A percentile compares a stretch with the other conserved stretches of the same genome.
Conservation (phyloP, 2,329 filamentous ascomycete species). For the Penicillium sp. region DNA sequence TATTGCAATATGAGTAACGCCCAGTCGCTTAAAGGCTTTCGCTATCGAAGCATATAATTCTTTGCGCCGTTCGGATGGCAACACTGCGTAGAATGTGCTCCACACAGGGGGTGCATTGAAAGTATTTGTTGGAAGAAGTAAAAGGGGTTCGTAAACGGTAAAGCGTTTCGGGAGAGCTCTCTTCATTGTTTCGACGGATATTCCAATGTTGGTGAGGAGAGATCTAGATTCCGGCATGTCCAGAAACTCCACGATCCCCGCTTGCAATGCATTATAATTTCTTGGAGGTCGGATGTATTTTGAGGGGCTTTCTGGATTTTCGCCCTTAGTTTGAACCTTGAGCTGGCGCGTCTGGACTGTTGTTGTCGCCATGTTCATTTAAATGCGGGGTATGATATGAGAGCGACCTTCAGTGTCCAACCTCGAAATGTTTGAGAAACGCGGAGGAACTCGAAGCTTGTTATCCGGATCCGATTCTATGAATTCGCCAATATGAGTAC, state of each 20-base stretch:
- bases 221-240: conserved; percentile 19
- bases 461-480: neutral
- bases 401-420: neutral
- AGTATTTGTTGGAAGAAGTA: conserved; percentile 55
- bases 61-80: conserved; percentile 31
- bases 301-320: neutral
- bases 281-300: neutral
- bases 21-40: conserved; percentile 36
- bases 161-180: conserved; percentile 47
- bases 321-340: neutral
- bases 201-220: conserved; percentile 12
- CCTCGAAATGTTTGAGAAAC: neutral
- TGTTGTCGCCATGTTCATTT: neutral
- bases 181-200: conserved; percentile 15
- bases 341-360: neutral
- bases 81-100: conserved; percentile 27
- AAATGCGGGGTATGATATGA: neutral
- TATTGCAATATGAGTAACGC: conserved; percentile 57
- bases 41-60: conserved; percentile 46
- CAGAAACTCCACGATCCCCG: conserved; percentile 26
- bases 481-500: neutral
- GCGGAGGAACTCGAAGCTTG: neutral
- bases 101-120: conserved; percentile 37
- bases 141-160: conserved; percentile 58
- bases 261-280: neutral